These are phyloP conservation scores for Colletotrichum gloeosporioides DNA, from an alignment of 2,329 filamentous ascomycete species.

Conservation along the genomic window DNA sequence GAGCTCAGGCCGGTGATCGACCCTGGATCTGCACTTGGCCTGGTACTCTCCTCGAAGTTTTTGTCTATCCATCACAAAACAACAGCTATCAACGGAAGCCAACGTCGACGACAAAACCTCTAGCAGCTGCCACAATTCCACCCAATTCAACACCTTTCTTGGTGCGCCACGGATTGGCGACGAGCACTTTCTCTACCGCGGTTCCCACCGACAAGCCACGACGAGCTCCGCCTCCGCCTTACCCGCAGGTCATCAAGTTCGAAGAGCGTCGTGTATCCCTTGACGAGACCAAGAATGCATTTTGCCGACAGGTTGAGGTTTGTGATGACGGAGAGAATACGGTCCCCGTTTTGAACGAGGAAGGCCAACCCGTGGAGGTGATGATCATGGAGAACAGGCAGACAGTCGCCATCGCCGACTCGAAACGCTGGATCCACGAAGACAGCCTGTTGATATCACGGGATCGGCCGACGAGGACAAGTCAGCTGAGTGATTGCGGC, in stretches of 20 bases:
- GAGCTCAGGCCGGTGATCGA: conserved; percentile 51
- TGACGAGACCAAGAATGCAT: conserved; percentile 38
- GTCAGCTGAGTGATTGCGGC: conserved; percentile 55
- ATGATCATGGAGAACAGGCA: conserved; percentile 45
- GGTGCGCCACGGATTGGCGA: conserved; percentile 2
- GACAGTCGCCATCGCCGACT: conserved; percentile 7
- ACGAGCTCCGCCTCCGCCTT: conserved; percentile 35
- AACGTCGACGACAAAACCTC: not conserved
- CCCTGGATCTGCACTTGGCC: conserved; percentile 67
- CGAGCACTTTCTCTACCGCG: not conserved
- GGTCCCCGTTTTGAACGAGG: conserved; percentile 36
- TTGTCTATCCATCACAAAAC: conserved; percentile 62
- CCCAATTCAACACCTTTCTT: conserved; percentile 14
- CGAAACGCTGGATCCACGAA: conserved; percentile 18
- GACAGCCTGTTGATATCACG: conserved; percentile 8
- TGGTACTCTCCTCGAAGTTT: conserved; percentile 58
- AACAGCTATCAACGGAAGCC: conserved; percentile 36
- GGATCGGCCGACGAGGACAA: conserved; percentile 7
- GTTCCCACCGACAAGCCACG: not conserved
- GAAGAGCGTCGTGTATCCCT: conserved; percentile 54
- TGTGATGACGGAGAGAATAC: conserved; percentile 40
- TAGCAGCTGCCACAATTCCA: conserved; percentile 17
- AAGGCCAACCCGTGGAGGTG: conserved; percentile 47
- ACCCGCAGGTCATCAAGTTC: conserved; percentile 60
- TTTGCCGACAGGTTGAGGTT: conserved; percentile 56